Conservation (phyloP, 2,329 filamentous ascomycete genomes). For the Ophiostoma montium region DNA sequence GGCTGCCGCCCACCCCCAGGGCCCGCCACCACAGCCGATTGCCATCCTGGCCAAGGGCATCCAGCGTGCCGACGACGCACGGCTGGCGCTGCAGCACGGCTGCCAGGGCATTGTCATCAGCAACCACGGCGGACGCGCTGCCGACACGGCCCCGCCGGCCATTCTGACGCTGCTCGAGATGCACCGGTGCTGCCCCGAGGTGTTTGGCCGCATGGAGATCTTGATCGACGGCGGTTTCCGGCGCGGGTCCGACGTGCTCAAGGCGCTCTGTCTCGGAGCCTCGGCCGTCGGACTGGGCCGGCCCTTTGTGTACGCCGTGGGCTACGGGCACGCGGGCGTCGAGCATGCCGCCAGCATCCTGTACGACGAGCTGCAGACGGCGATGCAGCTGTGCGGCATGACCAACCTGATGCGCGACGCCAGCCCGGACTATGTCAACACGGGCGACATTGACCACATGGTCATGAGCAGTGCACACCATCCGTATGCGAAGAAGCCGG, state of each 20-base stretch:
- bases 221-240: conserved; percentile 28
- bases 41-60: conserved; percentile 44
- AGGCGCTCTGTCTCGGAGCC: conserved; percentile 28
- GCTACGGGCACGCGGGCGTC: conserved; percentile 31
- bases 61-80: conserved; percentile 41
- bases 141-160: conserved; percentile 32
- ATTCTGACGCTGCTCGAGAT: conserved; percentile 27
- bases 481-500: conserved; percentile 10
- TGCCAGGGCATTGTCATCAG: conserved; percentile 40
- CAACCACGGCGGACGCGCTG: conserved; percentile 43
- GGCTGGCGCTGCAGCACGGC: conserved; percentile 31
- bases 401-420: conserved; percentile 14
- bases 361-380: conserved; percentile 23
- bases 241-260: conserved; percentile 28
- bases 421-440: conserved; percentile 14
- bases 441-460: conserved; percentile 20
- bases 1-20: neutral
- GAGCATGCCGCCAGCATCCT: conserved; percentile 25
- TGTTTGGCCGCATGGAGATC: conserved; percentile 24
- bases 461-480: conserved; percentile 11
- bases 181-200: conserved; percentile 24
- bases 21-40: conserved; percentile 15
- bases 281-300: conserved; percentile 32
- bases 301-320: conserved; percentile 28
- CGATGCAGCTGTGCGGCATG: conserved; percentile 22